Evolutionary conservation across 2,329 filamentous ascomycete species (phyloP), one percentile per base, ranked within the genome.

Genomic region (Hypoxylon rubiginosum): DNA sequence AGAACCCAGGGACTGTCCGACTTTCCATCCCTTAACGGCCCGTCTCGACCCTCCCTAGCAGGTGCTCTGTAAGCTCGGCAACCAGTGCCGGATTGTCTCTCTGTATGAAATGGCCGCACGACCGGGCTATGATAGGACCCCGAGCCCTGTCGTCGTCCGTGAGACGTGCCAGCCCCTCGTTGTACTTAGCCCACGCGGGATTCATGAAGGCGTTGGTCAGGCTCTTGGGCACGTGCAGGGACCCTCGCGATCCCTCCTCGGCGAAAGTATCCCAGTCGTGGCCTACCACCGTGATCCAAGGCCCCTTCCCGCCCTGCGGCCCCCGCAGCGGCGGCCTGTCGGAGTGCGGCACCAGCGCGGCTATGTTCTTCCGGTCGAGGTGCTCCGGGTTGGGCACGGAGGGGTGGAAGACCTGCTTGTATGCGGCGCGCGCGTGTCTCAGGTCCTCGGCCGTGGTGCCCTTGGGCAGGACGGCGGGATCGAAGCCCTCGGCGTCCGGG

Each of bases 51-150:
- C 50, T 58, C 50, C 15, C 41, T 1, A 76, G 41, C 64, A 75
- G 57, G 13, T 61, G 46, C 9, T 46, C 67, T 49, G 62, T 61
- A 21, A 74, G 62, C 50, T 66, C 57, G 13, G 81, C 73, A 7
- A 86, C 84, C 61, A 84, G 78, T 0, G 62, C 75, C 2, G 86
- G 86, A 28, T 83, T 81, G 64, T 88, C 86, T 36, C 76, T 78
- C 68, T 88, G 87, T 24, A 89, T 82, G 61, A 88, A 87, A 73
- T 88, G 85, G 0, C 85, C 85, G 34, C 83, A 84, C 0, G 79
- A 78, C 7, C 79, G 76, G 0, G 84, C 85, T 45, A 83, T 80
- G 11, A 85, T 70, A 1, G 81, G 82, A 0, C 83, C 83, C 43
- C 80, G 81, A 19, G 78, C 79, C 36, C 73, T 79, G 10, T 78